A percentile compares a stretch with the other conserved stretches of the same genome.
These are phyloP conservation scores for Ogataea populi-albae DNA, from an alignment of 805 yeast species.

Conservation along the genomic window DNA sequence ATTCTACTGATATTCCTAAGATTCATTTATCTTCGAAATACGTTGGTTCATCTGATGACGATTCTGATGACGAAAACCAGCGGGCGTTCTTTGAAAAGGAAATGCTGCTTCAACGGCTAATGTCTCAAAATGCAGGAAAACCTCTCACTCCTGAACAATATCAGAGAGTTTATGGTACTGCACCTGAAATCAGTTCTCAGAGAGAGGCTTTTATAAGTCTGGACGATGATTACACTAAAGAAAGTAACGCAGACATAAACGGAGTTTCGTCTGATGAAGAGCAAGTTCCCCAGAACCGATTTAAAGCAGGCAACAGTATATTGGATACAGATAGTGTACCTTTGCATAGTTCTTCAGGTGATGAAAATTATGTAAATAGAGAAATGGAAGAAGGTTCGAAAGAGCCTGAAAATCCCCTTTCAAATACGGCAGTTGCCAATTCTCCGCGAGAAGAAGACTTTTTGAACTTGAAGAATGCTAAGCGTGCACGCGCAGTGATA, in stretches of 20 bases:
- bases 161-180: slow-evolving; percentile 10
- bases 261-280: no score
- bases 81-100: slow-evolving; percentile 56
- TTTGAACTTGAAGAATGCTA: background rate
- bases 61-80: slow-evolving; percentile 55
- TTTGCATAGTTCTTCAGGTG: no score
- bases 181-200: no score
- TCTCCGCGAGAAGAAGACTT: background rate
- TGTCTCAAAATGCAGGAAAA: slow-evolving; percentile 24
- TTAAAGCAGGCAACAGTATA: no score
- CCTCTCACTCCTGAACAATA: slow-evolving; percentile 29
- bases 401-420: no score
- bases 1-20: slow-evolving; percentile 4
- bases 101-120: slow-evolving; percentile 40
- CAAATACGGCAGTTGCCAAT: no score
- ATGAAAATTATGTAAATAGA: no score
- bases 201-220: slow-evolving; percentile 12
- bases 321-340: no score
- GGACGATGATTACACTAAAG: slow-evolving; percentile 8
- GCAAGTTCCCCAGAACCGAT: no score
- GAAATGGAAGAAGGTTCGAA: no score
- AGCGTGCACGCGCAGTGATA: slow-evolving; percentile 1
- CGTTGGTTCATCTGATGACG: slow-evolving; percentile 63
- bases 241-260: no score
- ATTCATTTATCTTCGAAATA: slow-evolving; percentile 48